These are phyloP conservation scores for Myrica gale DNA, from an alignment of 306 rosid species.

Conservation along the genomic window DNA sequence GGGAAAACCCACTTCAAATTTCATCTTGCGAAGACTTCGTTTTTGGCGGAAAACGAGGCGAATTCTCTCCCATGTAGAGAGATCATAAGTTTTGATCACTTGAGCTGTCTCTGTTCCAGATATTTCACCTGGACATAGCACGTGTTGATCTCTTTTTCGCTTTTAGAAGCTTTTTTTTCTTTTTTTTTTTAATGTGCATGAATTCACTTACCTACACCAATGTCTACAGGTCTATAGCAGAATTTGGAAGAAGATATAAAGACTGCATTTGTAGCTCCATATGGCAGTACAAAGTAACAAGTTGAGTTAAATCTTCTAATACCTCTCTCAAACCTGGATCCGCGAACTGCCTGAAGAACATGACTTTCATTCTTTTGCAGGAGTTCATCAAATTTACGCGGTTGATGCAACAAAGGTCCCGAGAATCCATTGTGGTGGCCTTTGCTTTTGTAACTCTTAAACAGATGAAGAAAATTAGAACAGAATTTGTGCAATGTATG, in stretches of 20 bases:
- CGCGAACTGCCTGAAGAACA: constrained; percentile 47
- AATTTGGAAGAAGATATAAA: neutral
- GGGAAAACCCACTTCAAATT: neutral
- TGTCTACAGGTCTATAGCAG: neutral
- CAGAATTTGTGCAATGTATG: neutral
- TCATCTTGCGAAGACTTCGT: too few relatives aligned
- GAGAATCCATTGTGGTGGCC: constrained; percentile 49
- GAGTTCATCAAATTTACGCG: constrained; percentile 44
- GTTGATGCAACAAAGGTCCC: constrained; percentile 39
- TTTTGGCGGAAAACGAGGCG: too few relatives aligned
- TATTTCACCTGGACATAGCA: too few relatives aligned
- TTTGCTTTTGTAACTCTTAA: constrained; percentile 37
- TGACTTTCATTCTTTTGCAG: constrained; percentile 52
- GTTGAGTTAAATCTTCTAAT: constrained; percentile 1
- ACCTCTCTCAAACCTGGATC: constrained; percentile 90
- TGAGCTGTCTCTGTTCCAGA: too few relatives aligned
- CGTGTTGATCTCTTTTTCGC: too few relatives aligned
- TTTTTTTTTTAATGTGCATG: neutral
- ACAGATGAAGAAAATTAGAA: neutral
- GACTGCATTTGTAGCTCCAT: neutral
- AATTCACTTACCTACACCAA: neutral
- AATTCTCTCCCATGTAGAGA: too few relatives aligned
- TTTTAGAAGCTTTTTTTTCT: too few relatives aligned
- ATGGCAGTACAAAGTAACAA: neutral
- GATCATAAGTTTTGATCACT: too few relatives aligned